Conservation (phyloP, 371 early-diverging fungal species). For the Actinomucor elegans region DNA sequence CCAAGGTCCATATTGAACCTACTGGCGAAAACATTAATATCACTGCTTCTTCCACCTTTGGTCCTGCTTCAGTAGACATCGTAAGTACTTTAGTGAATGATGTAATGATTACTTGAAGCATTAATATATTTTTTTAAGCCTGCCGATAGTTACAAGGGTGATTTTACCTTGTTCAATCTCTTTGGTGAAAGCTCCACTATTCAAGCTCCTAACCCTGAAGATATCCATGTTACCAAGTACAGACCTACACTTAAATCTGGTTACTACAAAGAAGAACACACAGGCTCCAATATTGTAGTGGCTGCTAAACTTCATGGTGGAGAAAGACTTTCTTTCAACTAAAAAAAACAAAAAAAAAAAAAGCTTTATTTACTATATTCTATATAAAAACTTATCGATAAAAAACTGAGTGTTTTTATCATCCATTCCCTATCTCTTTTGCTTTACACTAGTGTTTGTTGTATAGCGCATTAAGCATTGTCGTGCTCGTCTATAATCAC, state of each 20-base stretch:
- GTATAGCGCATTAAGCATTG: too few species aligned
- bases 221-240: conserved; percentile 30
- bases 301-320: conserved; percentile 20
- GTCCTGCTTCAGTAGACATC: conserved; percentile 22
- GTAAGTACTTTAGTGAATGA: conserved; percentile 22
- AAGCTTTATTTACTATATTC: not conserved
- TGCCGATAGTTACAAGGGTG: conserved; percentile 26
- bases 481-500: too few species aligned
- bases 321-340: conserved; percentile 14
- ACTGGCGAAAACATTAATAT: conserved; percentile 20
- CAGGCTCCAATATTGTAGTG: conserved; percentile 16
- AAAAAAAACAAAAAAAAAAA: not conserved
- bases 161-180: conserved; percentile 19
- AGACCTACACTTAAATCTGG: conserved; percentile 23
- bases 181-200: conserved; percentile 21
- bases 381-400: not conserved
- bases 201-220: conserved; percentile 30
- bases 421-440: conserved; percentile 5
- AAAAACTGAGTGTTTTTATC: not conserved
- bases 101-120: too few species aligned
- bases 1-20: conserved; percentile 25
- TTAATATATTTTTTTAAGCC: conserved; percentile 11
- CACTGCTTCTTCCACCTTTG: conserved; percentile 21
- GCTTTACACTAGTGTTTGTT: too few species aligned
- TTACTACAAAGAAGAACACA: conserved; percentile 27